A percentile compares a stretch with the other conserved stretches of the same genome.
These are phyloP conservation scores for Talaromyces marneffei DNA, from an alignment of 2,329 filamentous ascomycete genomes.

Conservation along the genomic window DNA sequence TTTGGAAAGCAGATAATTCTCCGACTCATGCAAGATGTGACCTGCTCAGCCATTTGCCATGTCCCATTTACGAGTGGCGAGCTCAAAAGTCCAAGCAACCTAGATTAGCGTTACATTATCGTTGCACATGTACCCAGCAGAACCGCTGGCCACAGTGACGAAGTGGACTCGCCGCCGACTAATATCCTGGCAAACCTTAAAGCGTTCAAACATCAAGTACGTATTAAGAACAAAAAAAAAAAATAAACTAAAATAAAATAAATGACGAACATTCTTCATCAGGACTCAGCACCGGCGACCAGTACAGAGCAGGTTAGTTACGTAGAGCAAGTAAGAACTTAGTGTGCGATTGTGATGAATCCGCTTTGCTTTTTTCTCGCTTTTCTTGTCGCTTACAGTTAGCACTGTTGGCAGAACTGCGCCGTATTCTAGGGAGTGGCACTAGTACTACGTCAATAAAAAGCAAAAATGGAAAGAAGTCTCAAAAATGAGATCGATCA, in stretches of 20 bases:
- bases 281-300: neutral
- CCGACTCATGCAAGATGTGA: neutral
- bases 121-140: neutral
- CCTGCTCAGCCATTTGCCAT: neutral
- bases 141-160: neutral
- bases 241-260: too few species aligned
- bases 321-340: neutral
- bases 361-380: neutral
- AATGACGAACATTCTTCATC: neutral
- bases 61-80: too few species aligned
- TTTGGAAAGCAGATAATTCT: neutral
- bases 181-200: neutral
- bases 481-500: conserved; percentile 9
- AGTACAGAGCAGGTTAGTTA: neutral
- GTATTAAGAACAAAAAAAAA: neutral
- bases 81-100: too few species aligned
- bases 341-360: neutral
- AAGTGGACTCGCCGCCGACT: neutral
- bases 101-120: neutral
- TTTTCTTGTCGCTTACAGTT: neutral
- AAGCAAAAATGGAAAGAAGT: neutral
- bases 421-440: neutral
- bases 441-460: neutral
- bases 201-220: neutral
- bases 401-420: neutral